Conservation (phyloP, 2,329 filamentous ascomycete species). For the Fusarium buxicola region DNA sequence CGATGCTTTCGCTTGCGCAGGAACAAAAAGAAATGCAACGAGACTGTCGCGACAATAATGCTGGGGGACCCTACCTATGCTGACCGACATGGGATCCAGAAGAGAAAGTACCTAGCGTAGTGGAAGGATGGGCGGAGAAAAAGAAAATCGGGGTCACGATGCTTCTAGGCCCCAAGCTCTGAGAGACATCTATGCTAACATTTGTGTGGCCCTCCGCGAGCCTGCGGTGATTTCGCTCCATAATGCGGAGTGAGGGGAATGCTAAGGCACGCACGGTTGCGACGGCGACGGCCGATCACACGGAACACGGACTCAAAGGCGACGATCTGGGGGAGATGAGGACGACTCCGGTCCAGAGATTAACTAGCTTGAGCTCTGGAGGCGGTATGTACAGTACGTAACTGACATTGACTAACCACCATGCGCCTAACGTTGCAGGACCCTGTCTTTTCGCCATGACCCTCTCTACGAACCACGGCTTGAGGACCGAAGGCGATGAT, state of each 20-base stretch:
- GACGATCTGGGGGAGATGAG: conserved; percentile 22
- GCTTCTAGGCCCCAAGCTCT: neutral
- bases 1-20: conserved; percentile 36
- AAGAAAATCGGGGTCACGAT: neutral
- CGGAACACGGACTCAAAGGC: conserved; percentile 15
- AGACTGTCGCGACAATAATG: conserved; percentile 17
- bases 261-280: neutral
- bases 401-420: conserved; percentile 15
- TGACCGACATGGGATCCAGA: conserved; percentile 25
- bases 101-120: conserved; percentile 3
- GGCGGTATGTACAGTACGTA: conserved; percentile 2
- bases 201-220: neutral
- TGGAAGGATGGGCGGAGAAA: neutral
- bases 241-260: neutral
- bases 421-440: conserved; percentile 30
- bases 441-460: conserved; percentile 12
- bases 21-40: conserved; percentile 24
- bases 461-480: conserved; percentile 6
- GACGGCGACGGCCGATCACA: conserved; percentile 15
- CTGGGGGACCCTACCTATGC: conserved; percentile 22
- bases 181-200: neutral
- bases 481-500: conserved; percentile 16
- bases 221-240: neutral
- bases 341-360: conserved; percentile 17
- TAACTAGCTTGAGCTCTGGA: neutral